A percentile compares a stretch with the other conserved stretches of the same genome.
These are phyloP conservation scores for Penicillium arizonense DNA, from an alignment of 495 filamentous ascomycete species.

Conservation along the genomic window DNA sequence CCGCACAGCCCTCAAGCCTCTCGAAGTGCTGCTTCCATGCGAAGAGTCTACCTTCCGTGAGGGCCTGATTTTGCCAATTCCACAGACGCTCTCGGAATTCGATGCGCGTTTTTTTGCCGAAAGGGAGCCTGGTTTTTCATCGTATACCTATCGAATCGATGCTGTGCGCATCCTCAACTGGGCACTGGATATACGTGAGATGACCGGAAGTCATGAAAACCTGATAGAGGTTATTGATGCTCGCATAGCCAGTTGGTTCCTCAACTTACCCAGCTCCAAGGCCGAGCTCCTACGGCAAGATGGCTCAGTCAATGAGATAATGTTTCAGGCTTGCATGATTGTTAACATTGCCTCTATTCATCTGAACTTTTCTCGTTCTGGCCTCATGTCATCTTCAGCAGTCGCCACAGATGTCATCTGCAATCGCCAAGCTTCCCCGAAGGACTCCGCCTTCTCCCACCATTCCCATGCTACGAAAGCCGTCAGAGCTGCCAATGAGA, in stretches of 20 bases:
- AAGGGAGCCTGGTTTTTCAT: conserved; percentile 45
- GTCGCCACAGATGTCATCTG: conserved; percentile 46
- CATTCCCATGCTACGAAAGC: conserved; percentile 76
- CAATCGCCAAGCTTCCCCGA: conserved; percentile 39
- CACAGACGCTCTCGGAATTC: conserved; percentile 40
- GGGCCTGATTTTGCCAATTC: conserved; percentile 29
- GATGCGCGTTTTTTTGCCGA: conserved; percentile 44
- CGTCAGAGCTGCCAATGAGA: conserved; percentile 70
- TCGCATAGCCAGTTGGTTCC: conserved; percentile 75
- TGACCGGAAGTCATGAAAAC: conserved; percentile 38
- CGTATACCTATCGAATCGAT: conserved; percentile 49
- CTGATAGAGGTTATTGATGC: conserved; percentile 61
- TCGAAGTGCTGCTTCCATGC: conserved; percentile 40
- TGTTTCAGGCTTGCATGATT: conserved; percentile 88
- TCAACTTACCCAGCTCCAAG: conserved; percentile 74
- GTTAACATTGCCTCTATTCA: conserved; percentile 55
- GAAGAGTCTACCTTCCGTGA: conserved; percentile 45
- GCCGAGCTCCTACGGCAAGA: conserved; percentile 64
- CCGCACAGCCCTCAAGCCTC: conserved; percentile 31
- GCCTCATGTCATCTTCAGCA: conserved; percentile 44
- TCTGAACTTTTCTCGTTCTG: conserved; percentile 48
- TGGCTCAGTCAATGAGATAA: conserved; percentile 74
- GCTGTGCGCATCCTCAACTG: conserved; percentile 71
- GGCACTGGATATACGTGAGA: conserved; percentile 53
- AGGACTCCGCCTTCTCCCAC: conserved; percentile 49